Conservation (phyloP, 2,329 filamentous ascomycete genomes). For the Scedosporium minutisporum region DNA sequence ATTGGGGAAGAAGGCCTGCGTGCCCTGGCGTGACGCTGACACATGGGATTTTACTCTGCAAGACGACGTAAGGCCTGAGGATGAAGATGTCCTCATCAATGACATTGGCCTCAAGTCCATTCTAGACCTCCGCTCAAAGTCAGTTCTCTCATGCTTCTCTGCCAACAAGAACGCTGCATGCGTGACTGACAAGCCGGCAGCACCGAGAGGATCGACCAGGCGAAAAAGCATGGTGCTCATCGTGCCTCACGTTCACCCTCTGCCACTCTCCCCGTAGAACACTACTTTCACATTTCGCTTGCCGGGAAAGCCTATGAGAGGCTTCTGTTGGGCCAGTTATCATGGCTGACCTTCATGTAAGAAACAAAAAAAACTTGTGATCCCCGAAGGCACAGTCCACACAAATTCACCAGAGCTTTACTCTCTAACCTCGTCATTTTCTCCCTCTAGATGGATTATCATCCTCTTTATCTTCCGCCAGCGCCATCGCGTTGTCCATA, state of each 20-base stretch:
- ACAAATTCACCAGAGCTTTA: no score
- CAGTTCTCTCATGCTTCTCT: constrained; percentile 15
- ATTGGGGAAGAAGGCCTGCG: neutral
- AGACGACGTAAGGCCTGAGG: constrained; percentile 62
- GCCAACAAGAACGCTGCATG: neutral
- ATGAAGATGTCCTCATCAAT: constrained; percentile 49
- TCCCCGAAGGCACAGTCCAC: no score
- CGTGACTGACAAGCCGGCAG: constrained; percentile 24
- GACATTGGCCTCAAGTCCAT: constrained; percentile 60
- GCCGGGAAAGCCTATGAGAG: constrained; percentile 64
- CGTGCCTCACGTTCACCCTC: constrained; percentile 29
- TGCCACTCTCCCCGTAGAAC: constrained; percentile 50
- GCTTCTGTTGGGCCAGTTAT: constrained; percentile 20
- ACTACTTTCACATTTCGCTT: constrained; percentile 60
- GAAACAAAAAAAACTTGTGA: neutral
- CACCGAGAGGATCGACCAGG: constrained; percentile 63
- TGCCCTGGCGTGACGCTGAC: neutral
- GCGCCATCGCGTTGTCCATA: constrained; percentile 56
- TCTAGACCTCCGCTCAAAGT: constrained; percentile 72
- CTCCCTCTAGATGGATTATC: constrained; percentile 28
- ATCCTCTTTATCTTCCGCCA: constrained; percentile 56
- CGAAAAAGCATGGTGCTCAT: constrained; percentile 47
- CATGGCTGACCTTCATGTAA: constrained; percentile 8
- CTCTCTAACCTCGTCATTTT: constrained; percentile 19
- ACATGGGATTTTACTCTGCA: neutral